These are phyloP conservation scores for Calophaca sinica DNA, from an alignment of 306 rosid species.

Conservation along the genomic window DNA sequence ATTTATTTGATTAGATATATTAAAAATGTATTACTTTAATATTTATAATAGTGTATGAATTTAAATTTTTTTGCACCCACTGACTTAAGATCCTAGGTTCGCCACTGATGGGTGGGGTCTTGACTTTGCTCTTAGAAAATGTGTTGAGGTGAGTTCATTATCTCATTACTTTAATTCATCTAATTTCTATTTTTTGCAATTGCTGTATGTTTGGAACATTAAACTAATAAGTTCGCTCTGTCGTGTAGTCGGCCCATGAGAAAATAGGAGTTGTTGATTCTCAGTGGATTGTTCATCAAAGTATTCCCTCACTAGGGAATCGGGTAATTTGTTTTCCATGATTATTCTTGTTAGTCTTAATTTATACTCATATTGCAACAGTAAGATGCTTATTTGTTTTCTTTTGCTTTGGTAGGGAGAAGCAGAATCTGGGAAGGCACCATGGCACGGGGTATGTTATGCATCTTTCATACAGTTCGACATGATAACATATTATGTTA, in stretches of 20 bases:
- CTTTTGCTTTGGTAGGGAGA: constrained; percentile 68
- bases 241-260: constrained; percentile 92
- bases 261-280: constrained; percentile 98
- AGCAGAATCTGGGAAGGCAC: constrained; percentile 66
- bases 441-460: constrained; percentile 93
- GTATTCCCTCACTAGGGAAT: constrained; percentile 88
- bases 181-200: constrained; percentile 1
- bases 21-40: no score
- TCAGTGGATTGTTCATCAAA: constrained; percentile 96
- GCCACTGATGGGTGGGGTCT: constrained; percentile 86
- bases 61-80: no score
- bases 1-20: no score
- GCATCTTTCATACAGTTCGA: constrained; percentile 21
- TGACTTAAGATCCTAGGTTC: constrained; percentile 47
- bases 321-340: constrained; percentile 63
- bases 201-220: constrained; percentile 10
- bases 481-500: neutral
- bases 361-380: constrained; percentile 3
- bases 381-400: constrained; percentile 36
- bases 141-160: constrained; percentile 76
- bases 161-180: constrained; percentile 24
- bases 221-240: constrained; percentile 25
- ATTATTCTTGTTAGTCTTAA: neutral
- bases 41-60: no score
- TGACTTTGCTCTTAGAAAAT: constrained; percentile 91